These are phyloP conservation scores for Albifimbria verrucaria DNA, from an alignment of 2,329 filamentous ascomycete genomes.

Conservation along the genomic window DNA sequence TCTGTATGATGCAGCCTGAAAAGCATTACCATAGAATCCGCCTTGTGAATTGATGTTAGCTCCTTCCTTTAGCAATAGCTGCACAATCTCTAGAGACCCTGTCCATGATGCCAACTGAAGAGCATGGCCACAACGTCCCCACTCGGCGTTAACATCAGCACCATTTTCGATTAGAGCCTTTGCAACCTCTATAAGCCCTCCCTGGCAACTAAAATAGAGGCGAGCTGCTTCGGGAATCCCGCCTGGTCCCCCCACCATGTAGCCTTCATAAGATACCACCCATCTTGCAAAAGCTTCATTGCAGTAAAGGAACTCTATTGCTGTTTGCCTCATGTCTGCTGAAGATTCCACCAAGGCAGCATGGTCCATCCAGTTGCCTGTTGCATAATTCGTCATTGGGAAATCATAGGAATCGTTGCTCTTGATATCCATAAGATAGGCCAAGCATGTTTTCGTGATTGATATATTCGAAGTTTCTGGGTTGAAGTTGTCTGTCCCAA, in stretches of 20 bases:
- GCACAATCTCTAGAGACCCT: background rate
- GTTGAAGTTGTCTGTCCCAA: slow-evolving; percentile 2
- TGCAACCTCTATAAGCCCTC: background rate
- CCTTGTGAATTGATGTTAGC: slow-evolving; percentile 5
- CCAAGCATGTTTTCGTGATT: slow-evolving; percentile 17
- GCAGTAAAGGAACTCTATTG: slow-evolving; percentile 9
- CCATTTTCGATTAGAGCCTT: background rate
- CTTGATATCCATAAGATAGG: slow-evolving; percentile 14
- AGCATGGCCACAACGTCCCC: slow-evolving; percentile 10
- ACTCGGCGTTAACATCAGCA: slow-evolving; percentile 6
- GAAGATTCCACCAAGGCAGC: slow-evolving; percentile 6
- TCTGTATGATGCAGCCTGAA: too few relatives aligned
- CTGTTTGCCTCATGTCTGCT: slow-evolving; percentile 2
- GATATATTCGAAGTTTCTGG: slow-evolving; percentile 7
- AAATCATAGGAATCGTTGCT: slow-evolving; percentile 8
- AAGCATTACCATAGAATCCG: too few relatives aligned
- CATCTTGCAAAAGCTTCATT: slow-evolving; percentile 9
- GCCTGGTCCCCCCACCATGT: background rate
- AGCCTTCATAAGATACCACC: background rate
- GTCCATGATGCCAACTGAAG: slow-evolving; percentile 11
- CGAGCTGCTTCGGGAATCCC: too few relatives aligned
- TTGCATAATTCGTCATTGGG: slow-evolving; percentile 16
- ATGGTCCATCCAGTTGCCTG: slow-evolving; percentile 12
- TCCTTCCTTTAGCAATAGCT: slow-evolving; percentile 7
- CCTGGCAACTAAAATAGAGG: background rate